Base-by-base conservation (phyloP, 768 basidiomycete species). In the Naganishia kalamii region DNA sequence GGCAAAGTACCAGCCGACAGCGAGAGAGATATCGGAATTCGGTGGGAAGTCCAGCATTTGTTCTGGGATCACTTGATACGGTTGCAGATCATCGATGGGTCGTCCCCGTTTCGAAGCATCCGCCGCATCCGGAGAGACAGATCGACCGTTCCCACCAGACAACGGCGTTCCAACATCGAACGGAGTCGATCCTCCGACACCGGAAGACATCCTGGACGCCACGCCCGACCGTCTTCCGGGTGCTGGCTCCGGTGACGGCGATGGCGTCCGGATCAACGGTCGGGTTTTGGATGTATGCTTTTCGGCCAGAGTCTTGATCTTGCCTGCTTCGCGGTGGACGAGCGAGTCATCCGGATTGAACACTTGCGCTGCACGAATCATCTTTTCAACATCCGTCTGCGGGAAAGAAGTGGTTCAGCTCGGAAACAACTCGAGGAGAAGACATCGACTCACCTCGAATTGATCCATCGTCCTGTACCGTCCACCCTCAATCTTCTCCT, bases 311-410 rank as follows among this genome's bases (percentile, higher is more conserved):
- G 67, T 61, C 1, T 71, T 71, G 15, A 78, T 63, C 13, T 68
- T 67, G 29, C 33, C 65, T 7, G 75, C 75, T 4, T 72, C 70
- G 12, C 54, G 70, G 50, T 74, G 66, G 4, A 74, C 74, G 30
- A 76, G 67, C 6, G 73, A 70, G 19, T 74, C 73, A 29, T 70
- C 65, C 1, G 73, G 70, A 62, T 78, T 78, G 66, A 74, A 78
- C 13, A 61, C 73, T 47, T 72, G 71, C 25, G 75, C 75, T 0
- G 77, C 75, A 13, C 65, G 62, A 23, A 72, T 71, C 25, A 78
- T 69, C 12, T 65, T 63, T 3, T 67, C 51, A 0, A 78, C 60
- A 49, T 78, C 77, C 47, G 61, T 46, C 74, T 73, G 57, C 11
- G 27, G 4, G 33, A 1, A 5, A 15, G 11, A 33, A n/a, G 17